Conservation (phyloP, 1,284 basidiomycete species). For the Cutaneotrichosporon daszewskae region DNA sequence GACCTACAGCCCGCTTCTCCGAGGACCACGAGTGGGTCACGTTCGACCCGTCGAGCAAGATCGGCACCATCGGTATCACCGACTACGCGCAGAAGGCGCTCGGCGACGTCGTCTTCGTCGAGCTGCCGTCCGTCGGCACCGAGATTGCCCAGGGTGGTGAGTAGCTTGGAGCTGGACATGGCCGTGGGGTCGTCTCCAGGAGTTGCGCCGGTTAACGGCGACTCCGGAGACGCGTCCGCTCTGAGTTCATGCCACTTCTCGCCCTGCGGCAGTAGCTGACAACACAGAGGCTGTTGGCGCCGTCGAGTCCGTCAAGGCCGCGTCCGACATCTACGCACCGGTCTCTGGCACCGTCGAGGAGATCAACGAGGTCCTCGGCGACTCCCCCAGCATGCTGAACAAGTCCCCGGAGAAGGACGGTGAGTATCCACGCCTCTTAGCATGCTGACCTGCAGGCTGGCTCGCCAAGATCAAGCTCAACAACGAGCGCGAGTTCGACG, state of each 20-base stretch:
- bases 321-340: constrained; percentile 94
- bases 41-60: constrained; percentile 70
- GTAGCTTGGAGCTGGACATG: constrained; percentile 17
- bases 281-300: constrained; percentile 82
- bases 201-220: no score
- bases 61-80: constrained; percentile 85
- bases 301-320: constrained; percentile 97
- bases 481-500: constrained; percentile 68
- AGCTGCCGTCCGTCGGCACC: constrained; percentile 70
- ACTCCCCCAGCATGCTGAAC: constrained; percentile 77
- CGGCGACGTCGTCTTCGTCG: constrained; percentile 97
- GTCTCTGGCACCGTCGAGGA: constrained; percentile 76
- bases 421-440: constrained; percentile 44
- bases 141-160: constrained; percentile 72
- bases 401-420: constrained; percentile 81
- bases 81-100: constrained; percentile 88
- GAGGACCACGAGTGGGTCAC: constrained; percentile 84
- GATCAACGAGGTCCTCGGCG: constrained; percentile 69
- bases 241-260: no score
- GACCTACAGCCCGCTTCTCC: constrained; percentile 68
- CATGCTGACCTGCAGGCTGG: constrained; percentile 11
- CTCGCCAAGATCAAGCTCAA: constrained; percentile 75
- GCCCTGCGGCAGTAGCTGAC: constrained; percentile 1
- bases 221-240: no score
- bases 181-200: no score